Evolutionary conservation across 352 stramenopile genomes (phyloP), one percentile per base, ranked within the genome.

Genomic region (Bremia lactucae): DNA sequence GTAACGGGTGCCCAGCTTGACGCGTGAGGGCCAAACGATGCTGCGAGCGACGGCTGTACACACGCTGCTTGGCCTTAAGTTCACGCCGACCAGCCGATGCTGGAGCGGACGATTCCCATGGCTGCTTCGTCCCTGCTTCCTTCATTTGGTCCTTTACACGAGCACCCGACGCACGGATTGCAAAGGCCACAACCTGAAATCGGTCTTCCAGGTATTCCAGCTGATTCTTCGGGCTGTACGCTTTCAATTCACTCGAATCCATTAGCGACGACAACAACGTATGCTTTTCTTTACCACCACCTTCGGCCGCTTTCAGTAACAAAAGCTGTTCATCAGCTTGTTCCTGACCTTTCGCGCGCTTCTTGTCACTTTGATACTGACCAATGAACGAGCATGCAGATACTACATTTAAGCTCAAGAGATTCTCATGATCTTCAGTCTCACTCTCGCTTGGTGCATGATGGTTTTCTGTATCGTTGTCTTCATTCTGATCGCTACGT

Each of bases 111-210:
- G 63, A 69, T 35, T 85, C 75, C 79, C 72, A 90, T 5, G 73
- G 75, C 49, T 87, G 75, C 34, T 87, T 89, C 4, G 76, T 88
- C 14, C 72, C 77, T 15, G 81, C 77, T 41, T 94, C 81, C 52
- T 94, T 94, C 77, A 93, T 90, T 52, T 89, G 75, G 45, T 89
- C 76, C 53, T 94, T 93, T 24, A 94, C 72, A 8, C 75, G 72
- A 2, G 80, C 83, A 23, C 74, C 77, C 9, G 81, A 91, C 11
- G 76, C 73, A 33, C 78, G 75, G 41, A 93, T 91, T 13, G 79
- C 73, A 41, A 93, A 89, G 14, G 83, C 76, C n/a, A 94, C 75
- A 21, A 89, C 69, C 45, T 94, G 79, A 49, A 94, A 94, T 5
- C 78, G 72, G 35, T 94, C 83, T 48, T 90, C 79, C 4, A 94